phyloP scores from a whole-genome alignment of 371 early-diverging fungal genomes.

The Batkoa obscura region DNA sequence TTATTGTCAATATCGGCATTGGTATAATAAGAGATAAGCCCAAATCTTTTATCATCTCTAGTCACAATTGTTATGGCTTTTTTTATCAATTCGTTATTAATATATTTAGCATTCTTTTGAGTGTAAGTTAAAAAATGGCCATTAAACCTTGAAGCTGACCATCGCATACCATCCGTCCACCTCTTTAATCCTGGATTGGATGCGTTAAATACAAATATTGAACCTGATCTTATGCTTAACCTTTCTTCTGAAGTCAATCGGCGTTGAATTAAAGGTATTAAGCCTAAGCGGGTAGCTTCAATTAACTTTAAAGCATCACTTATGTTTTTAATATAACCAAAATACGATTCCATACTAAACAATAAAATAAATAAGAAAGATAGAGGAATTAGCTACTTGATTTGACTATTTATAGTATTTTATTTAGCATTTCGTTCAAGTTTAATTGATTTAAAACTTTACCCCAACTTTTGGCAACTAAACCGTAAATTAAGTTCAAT shows the following conservation, averaged over 20 bases:
- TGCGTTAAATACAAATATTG: slow-evolving; percentile 66
- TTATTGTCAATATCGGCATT: background rate
- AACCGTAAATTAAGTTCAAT: too few relatives aligned
- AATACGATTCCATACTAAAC: slow-evolving; percentile 26
- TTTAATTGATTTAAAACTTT: too few relatives aligned
- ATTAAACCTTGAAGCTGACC: slow-evolving; percentile 67
- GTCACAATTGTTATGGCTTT: background rate
- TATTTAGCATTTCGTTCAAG: too few relatives aligned
- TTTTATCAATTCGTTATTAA: background rate
- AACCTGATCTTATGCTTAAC: slow-evolving; percentile 38
- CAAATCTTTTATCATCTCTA: background rate
- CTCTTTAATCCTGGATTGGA: slow-evolving; percentile 65
- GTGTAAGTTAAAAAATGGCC: slow-evolving; percentile 62
- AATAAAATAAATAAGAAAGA: background rate
- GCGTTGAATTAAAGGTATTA: slow-evolving; percentile 37
- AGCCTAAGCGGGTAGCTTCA: slow-evolving; percentile 47
- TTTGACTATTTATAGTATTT: too few relatives aligned
- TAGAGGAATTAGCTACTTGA: too few relatives aligned
- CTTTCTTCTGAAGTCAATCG: slow-evolving; percentile 56
- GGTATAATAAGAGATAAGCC: background rate
- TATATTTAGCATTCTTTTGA: slow-evolving; percentile 14
- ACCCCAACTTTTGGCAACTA: too few relatives aligned
- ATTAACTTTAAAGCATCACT: slow-evolving; percentile 56
- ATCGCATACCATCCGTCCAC: slow-evolving; percentile 76
- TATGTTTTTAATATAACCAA: slow-evolving; percentile 46